A percentile compares a stretch with the other conserved stretches of the same genome.
Conservation (phyloP, 2,329 filamentous ascomycete genomes). For the Fusarium pininemorale region DNA sequence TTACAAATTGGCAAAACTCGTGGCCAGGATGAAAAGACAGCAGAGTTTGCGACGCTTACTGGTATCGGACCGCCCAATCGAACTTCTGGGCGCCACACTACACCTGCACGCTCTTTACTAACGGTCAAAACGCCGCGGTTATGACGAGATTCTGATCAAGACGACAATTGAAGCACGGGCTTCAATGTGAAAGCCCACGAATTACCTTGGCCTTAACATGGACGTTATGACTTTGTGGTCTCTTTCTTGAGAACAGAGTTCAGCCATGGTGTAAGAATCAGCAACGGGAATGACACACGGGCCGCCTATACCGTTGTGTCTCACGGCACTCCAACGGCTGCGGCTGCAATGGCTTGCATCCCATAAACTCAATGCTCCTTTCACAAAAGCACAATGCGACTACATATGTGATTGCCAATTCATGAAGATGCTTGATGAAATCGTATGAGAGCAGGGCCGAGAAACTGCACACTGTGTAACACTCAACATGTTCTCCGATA, state of each 20-base stretch:
- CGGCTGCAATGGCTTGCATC: conserved; percentile 13
- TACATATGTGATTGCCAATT: neutral
- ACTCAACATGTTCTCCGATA: conserved; percentile 5
- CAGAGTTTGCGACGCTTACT: neutral
- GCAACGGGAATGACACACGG: conserved; percentile 17
- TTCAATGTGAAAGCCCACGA: neutral
- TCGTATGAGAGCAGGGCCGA: neutral
- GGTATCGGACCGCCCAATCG: neutral
- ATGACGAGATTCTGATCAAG: conserved; percentile 26
- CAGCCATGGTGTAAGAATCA: conserved; percentile 22
- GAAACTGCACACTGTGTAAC: neutral
- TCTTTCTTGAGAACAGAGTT: conserved; percentile 21
- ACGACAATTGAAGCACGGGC: neutral
- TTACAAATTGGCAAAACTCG: neutral
- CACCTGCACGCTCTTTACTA: conserved; percentile 33
- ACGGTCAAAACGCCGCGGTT: neutral
- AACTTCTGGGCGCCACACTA: neutral
- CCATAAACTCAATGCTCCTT: neutral
- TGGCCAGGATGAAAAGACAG: neutral
- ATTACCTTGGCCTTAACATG: neutral
- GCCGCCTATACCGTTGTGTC: conserved; percentile 14
- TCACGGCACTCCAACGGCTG: conserved; percentile 24
- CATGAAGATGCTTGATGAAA: neutral
- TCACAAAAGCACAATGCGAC: neutral
- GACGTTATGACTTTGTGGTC: neutral